phyloP scores from a whole-genome alignment of 2,329 filamentous ascomycete species.

The Nigrospora osmanthi region DNA sequence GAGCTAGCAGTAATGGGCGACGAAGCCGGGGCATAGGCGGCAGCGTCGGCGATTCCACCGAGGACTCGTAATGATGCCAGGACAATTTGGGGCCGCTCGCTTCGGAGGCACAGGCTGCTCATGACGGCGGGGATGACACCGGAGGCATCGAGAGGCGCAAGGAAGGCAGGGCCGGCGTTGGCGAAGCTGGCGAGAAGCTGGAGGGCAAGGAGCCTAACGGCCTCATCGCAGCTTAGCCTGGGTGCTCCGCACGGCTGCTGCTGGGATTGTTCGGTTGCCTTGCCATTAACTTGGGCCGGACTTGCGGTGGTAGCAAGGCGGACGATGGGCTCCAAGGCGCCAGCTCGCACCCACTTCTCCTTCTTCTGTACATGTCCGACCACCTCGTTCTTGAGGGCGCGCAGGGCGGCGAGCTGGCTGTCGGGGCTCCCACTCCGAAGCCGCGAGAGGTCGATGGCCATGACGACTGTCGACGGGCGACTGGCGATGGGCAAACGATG shows the following conservation, averaged over 20 bases:
- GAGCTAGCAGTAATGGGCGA: constrained; percentile 37
- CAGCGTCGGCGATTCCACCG: constrained; percentile 61
- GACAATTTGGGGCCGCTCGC: constrained; percentile 58
- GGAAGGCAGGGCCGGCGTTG: constrained; percentile 72
- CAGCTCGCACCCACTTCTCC: constrained; percentile 65
- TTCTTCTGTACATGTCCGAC: constrained; percentile 86
- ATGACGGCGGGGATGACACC: constrained; percentile 63
- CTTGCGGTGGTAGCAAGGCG: neutral
- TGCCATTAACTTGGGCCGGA: constrained; percentile 26
- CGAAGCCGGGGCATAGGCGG: constrained; percentile 44
- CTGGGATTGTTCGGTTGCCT: constrained; percentile 24
- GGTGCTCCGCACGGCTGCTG: neutral
- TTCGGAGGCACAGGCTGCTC: constrained; percentile 56
- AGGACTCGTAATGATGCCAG: constrained; percentile 69
- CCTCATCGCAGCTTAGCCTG: constrained; percentile 30
- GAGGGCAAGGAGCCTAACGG: constrained; percentile 67
- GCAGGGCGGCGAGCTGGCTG: constrained; percentile 55
- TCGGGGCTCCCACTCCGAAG: constrained; percentile 23
- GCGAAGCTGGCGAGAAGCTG: constrained; percentile 81
- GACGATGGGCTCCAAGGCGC: constrained; percentile 55
- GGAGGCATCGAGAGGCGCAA: constrained; percentile 64
- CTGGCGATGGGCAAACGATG: too few relatives aligned
- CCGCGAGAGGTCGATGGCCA: constrained; percentile 4
- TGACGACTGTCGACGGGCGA: neutral
- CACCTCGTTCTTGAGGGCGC: constrained; percentile 77